A percentile compares a stretch with the other conserved stretches of the same genome.
Evolutionary conservation across 768 basidiomycete genomes (phyloP).

Genomic region (Pisolithus sp.): DNA sequence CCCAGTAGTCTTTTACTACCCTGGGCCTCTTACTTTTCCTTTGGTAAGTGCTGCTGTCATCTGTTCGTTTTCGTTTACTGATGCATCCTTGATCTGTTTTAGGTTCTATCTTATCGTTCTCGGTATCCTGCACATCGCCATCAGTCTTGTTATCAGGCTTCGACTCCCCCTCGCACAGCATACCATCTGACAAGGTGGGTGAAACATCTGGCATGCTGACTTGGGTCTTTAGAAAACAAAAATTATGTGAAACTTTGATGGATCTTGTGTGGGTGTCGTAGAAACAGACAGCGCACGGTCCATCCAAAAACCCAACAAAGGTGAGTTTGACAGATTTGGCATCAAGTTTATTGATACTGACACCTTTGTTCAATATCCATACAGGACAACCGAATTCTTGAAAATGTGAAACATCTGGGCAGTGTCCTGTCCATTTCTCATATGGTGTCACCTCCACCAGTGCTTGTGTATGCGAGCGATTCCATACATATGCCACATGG

Average conservation of each 20-base stretch:
- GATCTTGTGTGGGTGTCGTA: background rate
- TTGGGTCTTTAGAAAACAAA: too few species aligned
- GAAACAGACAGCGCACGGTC: background rate
- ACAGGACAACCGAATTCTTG: background rate
- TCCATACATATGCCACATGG: slow-evolving; percentile 8
- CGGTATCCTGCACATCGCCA: too few species aligned
- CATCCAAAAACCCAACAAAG: background rate
- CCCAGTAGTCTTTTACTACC: too few species aligned
- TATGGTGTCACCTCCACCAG: background rate
- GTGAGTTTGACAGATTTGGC: background rate
- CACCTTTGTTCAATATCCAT: background rate
- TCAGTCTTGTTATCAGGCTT: too few species aligned
- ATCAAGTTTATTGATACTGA: background rate
- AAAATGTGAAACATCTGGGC: background rate
- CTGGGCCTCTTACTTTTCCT: too few species aligned
- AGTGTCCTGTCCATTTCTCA: background rate
- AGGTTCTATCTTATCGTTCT: too few species aligned
- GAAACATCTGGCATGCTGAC: too few species aligned
- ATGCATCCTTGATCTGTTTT: too few species aligned
- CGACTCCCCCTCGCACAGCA: too few species aligned
- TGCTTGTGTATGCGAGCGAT: background rate
- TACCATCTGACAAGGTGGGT: too few species aligned
- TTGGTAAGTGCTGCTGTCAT: too few species aligned
- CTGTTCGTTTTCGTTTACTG: too few species aligned
- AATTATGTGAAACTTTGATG: background rate